Evolutionary conservation across 78 protist genomes (phyloP), one percentile per base, ranked within the genome.

Genomic region (Dictyostelium firmibasis): DNA sequence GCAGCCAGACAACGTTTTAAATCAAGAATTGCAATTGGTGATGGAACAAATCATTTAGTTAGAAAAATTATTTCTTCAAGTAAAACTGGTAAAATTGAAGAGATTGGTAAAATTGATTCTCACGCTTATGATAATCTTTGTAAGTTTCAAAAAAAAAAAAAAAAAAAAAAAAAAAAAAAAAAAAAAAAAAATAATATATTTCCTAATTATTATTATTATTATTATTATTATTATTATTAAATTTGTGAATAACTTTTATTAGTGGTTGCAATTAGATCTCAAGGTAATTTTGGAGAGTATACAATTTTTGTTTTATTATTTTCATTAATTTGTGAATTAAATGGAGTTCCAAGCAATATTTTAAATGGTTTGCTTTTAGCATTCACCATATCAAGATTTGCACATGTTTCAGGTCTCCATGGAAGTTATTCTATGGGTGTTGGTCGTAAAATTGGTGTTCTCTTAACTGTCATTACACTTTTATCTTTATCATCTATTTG

Each of bases 281-380:
- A 89, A 13, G 60, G 74, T 5, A 89, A 89, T 81, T 89, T 89
- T 89, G 29, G 41, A 50, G 94, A 89, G 50, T 89, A 27, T 31
- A 20, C 67, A 20, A 20, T 57, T 57, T 57, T 57, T 29, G 11
- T 76, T 2, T 8, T 20, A 2, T 33, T 89, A 25, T 70, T 89
- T 11, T 33, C 87, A 1, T 36, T 75, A 9, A 11, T 81, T 18
- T 8, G 83, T 31, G 94, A 89, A n/a, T 27, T 89, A 10, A 85
- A 89, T 35, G 87, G 87, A 33, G 86, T 69, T n/a, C 27, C 57
- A 16, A 1, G 78, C 1, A 2, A 2, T 1, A 31, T 79, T 29
- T 53, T 89, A 70, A 36, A 64, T 27, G 31, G 27, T 18, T 0
- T 81, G 2, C 60, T 89, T 3, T 13, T 31, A 16, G 18, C 36